Base-by-base conservation (phyloP, 164 flowering plant species). In the Saururus chinensis region DNA sequence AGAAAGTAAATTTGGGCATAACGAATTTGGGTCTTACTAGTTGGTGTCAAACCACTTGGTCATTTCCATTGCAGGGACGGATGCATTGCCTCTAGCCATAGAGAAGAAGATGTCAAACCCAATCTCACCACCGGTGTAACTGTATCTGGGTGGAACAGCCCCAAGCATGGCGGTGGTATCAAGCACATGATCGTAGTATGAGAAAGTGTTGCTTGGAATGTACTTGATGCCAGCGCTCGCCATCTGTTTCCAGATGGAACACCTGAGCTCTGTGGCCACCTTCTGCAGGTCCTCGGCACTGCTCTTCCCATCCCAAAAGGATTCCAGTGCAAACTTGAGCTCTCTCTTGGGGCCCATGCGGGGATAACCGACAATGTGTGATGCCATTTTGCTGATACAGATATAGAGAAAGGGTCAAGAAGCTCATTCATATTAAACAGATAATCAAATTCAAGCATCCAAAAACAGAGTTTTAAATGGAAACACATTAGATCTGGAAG, bases 21-120 rank as follows among this genome's bases (percentile, higher is more conserved):
- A n/a, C n/a, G n/a, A 11, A 26, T 16, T 22, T 19, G 21, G 40
- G 21, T n/a, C 96, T 86, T 83, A 88, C 96, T 88, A 88, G 85
- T 88, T 88, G 75, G 96, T 88, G 80, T 88, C 96, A 59, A 88
- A 88, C 96, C 96, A 88, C 79, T 88, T 88, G 81, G 96, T 88
- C 96, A 88, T 88, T 68, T 88, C 96, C 96, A 88, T 88, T 59
- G 96, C 92, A 60, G 96, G 92, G 1, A 84, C 83, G 61, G 92
- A 73, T 51, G 92, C 88, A 71, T 88, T 88, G 16, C 96, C 96
- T 66, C 96, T 80, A 37, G 90, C 96, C 96, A 88, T 88, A 68
- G 96, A 81, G 81, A 88, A 88, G 74, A 84, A 88, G 22, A 78
- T 75, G 60, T 77, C 88, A 59, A 86, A 84, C 1, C 81, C 92